Evolutionary conservation across 2,329 filamentous ascomycete genomes (phyloP), one percentile per base, ranked within the genome.

Genomic region (Decorospora gaudefroyi): DNA sequence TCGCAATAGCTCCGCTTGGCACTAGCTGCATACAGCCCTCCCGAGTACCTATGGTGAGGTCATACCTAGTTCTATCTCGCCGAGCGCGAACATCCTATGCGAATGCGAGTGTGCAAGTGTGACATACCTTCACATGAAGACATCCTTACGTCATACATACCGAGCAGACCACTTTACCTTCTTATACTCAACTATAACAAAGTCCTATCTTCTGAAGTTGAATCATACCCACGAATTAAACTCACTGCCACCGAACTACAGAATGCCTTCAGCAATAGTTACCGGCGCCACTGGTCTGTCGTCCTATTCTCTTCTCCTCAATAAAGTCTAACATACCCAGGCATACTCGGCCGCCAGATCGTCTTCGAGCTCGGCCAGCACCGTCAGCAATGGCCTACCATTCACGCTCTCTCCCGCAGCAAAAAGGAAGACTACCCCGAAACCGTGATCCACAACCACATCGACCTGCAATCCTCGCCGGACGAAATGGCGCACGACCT

Each of bases 321-420:
- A 3, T 13, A 2, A 11, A 23, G 21, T 4, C 26, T 49, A 22
- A 40, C 39, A 43, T 30, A 8, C 4, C 13, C 34, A 73, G 70
- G 71, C 42, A 73, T 74, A 26, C 62, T 68, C 7, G 72, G 73
- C 23, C 65, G 66, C 16, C 70, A 70, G 27, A 73, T 74, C 26
- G 66, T 74, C 23, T 55, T 49, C 13, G 69, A 72, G 37, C 64
- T 75, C 5, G 59, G 60, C 28, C 61, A 64, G 41, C 56, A 74
- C 29, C 44, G 59, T 8, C 41, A 65, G 30, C 54, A 64, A 55
- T 74, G 71, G 59, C 45, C 57, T 4, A 74, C 60, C 4, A 59
- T 75, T 19, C 65, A 74, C 49, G 65, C 72, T 8, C 56, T 76
- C 2, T 75, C 73, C 1, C 64, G 72, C 16, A 68, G 61, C 49